These are phyloP conservation scores for Eugenia klotzschiana DNA, from an alignment of 441 rosid species.

Conservation along the genomic window DNA sequence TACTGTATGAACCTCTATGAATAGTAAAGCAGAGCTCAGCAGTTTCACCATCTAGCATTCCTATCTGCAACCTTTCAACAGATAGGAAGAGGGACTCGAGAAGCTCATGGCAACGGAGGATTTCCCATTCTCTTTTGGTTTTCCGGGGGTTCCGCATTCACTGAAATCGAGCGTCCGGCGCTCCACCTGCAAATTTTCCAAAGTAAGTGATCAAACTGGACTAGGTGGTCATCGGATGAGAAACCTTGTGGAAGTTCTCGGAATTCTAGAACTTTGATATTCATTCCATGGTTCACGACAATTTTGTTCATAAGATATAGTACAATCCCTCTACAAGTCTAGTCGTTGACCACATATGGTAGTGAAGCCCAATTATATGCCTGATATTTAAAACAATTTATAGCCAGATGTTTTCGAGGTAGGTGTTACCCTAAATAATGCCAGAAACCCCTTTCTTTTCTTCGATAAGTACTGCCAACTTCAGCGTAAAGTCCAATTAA, in stretches of 20 bases:
- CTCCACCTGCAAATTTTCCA: constrained; percentile 2
- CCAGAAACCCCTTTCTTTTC: background rate
- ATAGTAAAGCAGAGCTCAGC: background rate
- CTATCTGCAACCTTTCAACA: constrained; percentile 81
- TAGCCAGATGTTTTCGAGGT: background rate
- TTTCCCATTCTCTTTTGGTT: constrained; percentile 31
- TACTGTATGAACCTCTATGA: background rate
- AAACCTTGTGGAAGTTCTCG: background rate
- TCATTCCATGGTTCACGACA: background rate
- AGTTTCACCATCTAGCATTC: background rate
- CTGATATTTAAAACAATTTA: background rate
- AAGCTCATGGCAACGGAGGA: constrained; percentile 16
- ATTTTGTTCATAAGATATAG: background rate
- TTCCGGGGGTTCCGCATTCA: constrained; percentile 74
- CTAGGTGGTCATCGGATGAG: too few relatives aligned
- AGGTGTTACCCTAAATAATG: background rate
- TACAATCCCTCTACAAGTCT: background rate
- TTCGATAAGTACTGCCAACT: background rate
- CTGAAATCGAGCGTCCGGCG: constrained; percentile 82
- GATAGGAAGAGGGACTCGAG: constrained; percentile 70
- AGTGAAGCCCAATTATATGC: background rate
- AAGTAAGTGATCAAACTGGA: background rate
- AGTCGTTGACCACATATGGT: background rate
- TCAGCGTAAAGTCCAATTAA: background rate
- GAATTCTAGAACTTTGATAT: background rate